Evolutionary conservation across 352 stramenopile species (phyloP), one percentile per base, ranked within the genome.

Genomic region (Phytophthora cactorum): DNA sequence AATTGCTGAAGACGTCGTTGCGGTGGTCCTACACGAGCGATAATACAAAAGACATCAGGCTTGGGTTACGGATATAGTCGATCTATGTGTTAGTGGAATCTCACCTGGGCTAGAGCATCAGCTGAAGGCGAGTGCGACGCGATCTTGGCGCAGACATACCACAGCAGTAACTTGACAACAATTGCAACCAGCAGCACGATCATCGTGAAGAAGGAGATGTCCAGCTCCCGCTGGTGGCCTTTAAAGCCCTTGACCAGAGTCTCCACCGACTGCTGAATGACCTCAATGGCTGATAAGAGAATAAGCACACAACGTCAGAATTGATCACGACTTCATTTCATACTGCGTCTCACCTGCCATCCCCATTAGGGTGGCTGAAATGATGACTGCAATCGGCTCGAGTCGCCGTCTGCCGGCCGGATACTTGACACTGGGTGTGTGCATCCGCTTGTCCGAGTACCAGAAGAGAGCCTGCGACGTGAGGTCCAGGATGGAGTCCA

Each of bases 1-100:
- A 78, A 62, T 99, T 99, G 70, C 83, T 97, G 25, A 98, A 89
- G 44, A 97, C 93, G 73, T 99, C 97, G 78, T 99, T 99, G 68
- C 93, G 96, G 66, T 99, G 97, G 81, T 99, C 97, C 88, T 98
- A 25, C 45, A 25, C 68, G 64, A 57, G 14, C 31, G 27, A 54
- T 43, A 12, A 2, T 27, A 52, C 39, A 11, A 34, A 22, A 29
- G 58, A 22, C 52, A 47, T 43, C 45, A 15, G 46, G 31, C 22
- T 5, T 31, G 39, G 7, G 28, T 70, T 56, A 49, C 49, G 49
- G 8, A 59, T 28, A 59, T 22, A 22, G 22, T 39, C 29, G 28
- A 6, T 34, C 9, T 36, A 8, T 36, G 22, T 22, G 22, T 36
- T 8, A 8, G 8, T 36, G 31, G 31, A 5, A 38, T 38, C 17